These are phyloP conservation scores for Agastache rugosa DNA, from an alignment of 257 asterid genomes.

Conservation along the genomic window DNA sequence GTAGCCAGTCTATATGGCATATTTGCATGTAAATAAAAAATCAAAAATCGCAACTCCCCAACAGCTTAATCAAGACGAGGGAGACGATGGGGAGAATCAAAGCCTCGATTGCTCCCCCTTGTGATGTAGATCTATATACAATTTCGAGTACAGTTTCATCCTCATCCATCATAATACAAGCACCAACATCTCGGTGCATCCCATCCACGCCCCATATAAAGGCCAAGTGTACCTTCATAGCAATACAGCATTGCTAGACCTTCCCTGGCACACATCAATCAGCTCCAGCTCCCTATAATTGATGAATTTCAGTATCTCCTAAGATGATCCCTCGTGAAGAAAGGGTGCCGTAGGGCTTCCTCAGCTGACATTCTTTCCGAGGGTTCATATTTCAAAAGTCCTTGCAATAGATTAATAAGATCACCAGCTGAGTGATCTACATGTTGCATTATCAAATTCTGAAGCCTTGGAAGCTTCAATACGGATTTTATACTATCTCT, in stretches of 20 bases:
- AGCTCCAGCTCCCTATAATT: not conserved
- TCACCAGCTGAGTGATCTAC: conserved; percentile 98
- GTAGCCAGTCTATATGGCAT: not conserved
- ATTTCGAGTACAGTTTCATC: not conserved
- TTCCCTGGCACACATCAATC: conserved; percentile 29
- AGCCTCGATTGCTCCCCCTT: not conserved
- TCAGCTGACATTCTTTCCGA: conserved; percentile 72
- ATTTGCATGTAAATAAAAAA: not conserved
- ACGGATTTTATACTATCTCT: conserved; percentile 86
- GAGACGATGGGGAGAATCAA: not conserved
- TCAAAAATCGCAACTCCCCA: not conserved
- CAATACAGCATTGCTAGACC: conserved; percentile 30
- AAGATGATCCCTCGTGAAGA: conserved; percentile 65
- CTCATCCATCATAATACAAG: not conserved
- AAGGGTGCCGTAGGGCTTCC: conserved; percentile 78
- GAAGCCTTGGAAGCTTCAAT: conserved; percentile 73
- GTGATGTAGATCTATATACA: conserved; percentile 12
- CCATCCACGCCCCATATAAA: not conserved
- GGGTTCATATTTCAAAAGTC: conserved; percentile 81
- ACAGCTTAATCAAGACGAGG: not conserved
- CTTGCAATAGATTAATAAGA: conserved; percentile 75
- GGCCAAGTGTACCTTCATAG: not conserved
- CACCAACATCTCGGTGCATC: not conserved
- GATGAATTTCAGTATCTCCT: conserved; percentile 45
- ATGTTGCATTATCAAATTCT: conserved; percentile 83